phyloP scores from a whole-genome alignment of 345 rosid species.

The Syzygium aromaticum region DNA sequence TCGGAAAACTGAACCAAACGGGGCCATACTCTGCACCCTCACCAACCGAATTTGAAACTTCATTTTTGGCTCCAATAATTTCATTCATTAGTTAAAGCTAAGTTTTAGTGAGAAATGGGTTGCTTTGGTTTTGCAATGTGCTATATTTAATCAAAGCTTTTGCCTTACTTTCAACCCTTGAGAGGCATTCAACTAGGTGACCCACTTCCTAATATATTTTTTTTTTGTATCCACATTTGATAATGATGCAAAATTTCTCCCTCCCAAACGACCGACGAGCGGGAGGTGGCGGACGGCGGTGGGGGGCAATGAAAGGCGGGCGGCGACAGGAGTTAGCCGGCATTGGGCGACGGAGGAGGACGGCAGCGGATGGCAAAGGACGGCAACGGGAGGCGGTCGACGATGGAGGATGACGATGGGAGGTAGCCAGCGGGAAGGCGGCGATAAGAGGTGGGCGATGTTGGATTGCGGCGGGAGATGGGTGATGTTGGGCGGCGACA shows the following conservation, averaged over 20 bases:
- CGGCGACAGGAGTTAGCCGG: accelerated
- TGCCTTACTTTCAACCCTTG: not conserved
- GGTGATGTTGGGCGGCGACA: too few species aligned
- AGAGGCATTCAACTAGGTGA: not conserved
- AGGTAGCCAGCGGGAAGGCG: too few species aligned
- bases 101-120: not conserved
- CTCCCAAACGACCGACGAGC: too few species aligned
- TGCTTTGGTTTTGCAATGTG: not conserved
- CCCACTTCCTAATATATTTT: not conserved
- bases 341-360: too few species aligned
- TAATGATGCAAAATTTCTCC: too few species aligned
- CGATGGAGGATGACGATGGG: too few species aligned
- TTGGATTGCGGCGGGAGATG: too few species aligned
- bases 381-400: accelerated
- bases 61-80: not conserved
- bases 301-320: too few species aligned
- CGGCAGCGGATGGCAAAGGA: accelerated
- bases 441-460: too few species aligned
- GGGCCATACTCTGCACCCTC: not conserved
- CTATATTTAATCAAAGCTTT: not conserved
- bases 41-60: not conserved
- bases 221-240: too few species aligned
- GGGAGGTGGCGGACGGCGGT: too few species aligned
- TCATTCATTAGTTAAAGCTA: not conserved
- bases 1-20: too few species aligned